Evolutionary conservation across 495 filamentous ascomycete species (phyloP), one percentile per base, ranked within the genome.

Genomic region (Darksidea phi): DNA sequence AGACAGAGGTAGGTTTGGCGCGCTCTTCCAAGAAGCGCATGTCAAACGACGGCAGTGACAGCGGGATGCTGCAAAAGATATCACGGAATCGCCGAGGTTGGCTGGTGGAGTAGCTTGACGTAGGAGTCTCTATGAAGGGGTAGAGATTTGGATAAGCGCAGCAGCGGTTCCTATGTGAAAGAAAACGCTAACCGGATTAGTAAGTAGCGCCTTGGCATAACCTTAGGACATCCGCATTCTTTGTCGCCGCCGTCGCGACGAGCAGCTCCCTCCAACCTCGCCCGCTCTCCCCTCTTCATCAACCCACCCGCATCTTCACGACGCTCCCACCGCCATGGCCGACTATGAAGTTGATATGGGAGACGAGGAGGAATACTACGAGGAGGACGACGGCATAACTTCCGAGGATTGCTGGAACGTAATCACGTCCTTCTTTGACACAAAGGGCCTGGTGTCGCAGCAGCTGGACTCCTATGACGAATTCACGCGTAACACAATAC

Each of bases 381-480:
- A 93, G 53, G 83, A 88, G 54, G 79, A 82, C 46, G 80, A 85
- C 59, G 84, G 78, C 37, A 91, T 93, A 72, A 88, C 87, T 1
- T 89, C 92, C 43, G 94, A 97, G 75, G 94, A 97, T 73, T 95
- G 90, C 76, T 99, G 94, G 94, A 87, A 87, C 46, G 95, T 97
- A 69, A 96, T 99, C 71, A 88, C 88, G 25, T 87, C 95, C 1
- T 97, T 97, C 78, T 97, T 99, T 76, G 90, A 96, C 60, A 78
- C 79, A 46, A 97, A 97, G 76, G 93, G 95, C 67, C 82, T 99
- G 20, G 95, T 97, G 11, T 95, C 95, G 2, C 95, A 97, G 72
- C 94, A 99, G 77, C 82, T 97, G 59, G 92, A 97, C 72, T 99
- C 94, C 1, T 99, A 96, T 78, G 89, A 99, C 77, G 91, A 97